These are phyloP conservation scores for Steccherinum ochraceum DNA, from an alignment of 768 basidiomycete genomes.

Conservation along the genomic window DNA sequence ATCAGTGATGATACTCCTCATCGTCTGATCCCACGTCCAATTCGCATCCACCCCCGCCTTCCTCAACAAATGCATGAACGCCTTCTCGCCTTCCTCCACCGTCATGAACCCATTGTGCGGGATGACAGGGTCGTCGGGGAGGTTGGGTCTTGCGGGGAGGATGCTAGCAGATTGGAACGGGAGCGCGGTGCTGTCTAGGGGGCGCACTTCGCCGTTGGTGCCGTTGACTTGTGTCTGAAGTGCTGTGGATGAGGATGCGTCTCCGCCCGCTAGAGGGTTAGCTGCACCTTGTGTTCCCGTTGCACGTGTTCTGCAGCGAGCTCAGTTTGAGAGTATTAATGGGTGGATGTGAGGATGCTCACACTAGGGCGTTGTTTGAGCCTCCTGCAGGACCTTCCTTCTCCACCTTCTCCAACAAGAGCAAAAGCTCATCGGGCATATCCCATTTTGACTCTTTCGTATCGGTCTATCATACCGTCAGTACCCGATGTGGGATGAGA, in stretches of 20 bases:
- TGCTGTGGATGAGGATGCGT: conserved; percentile 38
- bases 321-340: neutral
- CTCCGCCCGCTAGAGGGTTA: conserved; percentile 46
- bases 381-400: conserved; percentile 45
- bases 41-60: conserved; percentile 86
- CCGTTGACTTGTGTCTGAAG: conserved; percentile 37
- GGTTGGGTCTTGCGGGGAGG: conserved; percentile 67
- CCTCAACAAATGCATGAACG: conserved; percentile 84
- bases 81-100: conserved; percentile 87
- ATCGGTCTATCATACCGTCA: conserved; percentile 47
- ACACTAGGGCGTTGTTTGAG: conserved; percentile 25
- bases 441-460: conserved; percentile 97
- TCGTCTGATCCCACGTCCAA: conserved; percentile 98
- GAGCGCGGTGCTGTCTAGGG: conserved; percentile 30
- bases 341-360: neutral
- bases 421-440: conserved; percentile 86
- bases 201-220: conserved; percentile 29
- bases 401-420: conserved; percentile 82
- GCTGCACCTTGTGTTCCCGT: conserved; percentile 40
- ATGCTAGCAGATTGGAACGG: conserved; percentile 57
- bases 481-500: neutral
- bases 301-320: neutral
- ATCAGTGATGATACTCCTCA: conserved; percentile 97
- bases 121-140: conserved; percentile 83
- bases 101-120: conserved; percentile 87